Conservation (phyloP, 495 filamentous ascomycete genomes). For the Articulospora tetracladia region DNA sequence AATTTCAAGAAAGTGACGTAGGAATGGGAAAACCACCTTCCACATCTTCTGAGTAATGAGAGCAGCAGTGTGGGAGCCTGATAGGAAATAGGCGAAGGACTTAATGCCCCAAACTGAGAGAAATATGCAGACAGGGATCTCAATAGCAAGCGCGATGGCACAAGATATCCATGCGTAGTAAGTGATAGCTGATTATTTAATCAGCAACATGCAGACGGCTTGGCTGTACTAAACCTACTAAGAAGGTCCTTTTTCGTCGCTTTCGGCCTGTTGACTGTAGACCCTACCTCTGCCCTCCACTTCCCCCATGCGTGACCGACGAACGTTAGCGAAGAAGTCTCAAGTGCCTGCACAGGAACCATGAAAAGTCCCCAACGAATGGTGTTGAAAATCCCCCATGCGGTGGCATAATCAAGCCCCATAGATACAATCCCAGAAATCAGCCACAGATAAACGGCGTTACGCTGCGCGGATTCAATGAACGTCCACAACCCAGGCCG, state of each 20-base stretch:
- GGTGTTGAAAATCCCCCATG: slow-evolving; percentile 73
- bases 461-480: slow-evolving; percentile 61
- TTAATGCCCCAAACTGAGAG: slow-evolving; percentile 54
- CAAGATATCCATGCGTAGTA: slow-evolving; percentile 52
- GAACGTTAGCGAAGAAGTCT: slow-evolving; percentile 61
- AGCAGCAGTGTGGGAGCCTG: slow-evolving; percentile 49
- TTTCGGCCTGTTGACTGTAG: slow-evolving; percentile 32
- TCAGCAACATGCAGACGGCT: background rate
- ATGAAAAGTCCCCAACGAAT: slow-evolving; percentile 78
- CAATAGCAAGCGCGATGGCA: slow-evolving; percentile 47
- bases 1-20: background rate
- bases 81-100: slow-evolving; percentile 59
- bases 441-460: slow-evolving; percentile 71
- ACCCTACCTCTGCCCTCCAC: slow-evolving; percentile 44
- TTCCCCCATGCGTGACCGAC: slow-evolving; percentile 65
- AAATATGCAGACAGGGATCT: slow-evolving; percentile 60
- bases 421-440: slow-evolving; percentile 59
- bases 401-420: slow-evolving; percentile 62
- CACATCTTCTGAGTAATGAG: slow-evolving; percentile 66
- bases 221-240: slow-evolving; percentile 21
- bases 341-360: slow-evolving; percentile 67
- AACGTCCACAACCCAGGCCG: slow-evolving; percentile 57
- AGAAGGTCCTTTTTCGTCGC: slow-evolving; percentile 34
- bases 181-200: slow-evolving; percentile 36
- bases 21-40: slow-evolving; percentile 30